A percentile compares a stretch with the other conserved stretches of the same genome.
Evolutionary conservation across 371 early-diverging fungal species (phyloP).

Genomic region (Smittium mucronatum): DNA sequence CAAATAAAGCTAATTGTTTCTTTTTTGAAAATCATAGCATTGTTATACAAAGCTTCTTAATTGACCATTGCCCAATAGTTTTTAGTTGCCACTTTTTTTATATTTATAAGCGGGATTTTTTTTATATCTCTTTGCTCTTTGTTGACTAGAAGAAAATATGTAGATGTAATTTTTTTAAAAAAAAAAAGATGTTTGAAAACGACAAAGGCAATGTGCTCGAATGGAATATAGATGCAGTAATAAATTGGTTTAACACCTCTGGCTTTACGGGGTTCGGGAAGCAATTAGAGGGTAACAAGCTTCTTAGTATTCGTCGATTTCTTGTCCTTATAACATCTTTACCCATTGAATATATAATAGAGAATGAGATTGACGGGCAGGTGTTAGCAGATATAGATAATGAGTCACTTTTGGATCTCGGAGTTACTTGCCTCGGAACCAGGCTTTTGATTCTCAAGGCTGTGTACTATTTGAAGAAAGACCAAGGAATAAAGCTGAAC

Average conservation of each 20-base stretch:
- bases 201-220: constrained; percentile 13
- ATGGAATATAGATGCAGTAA: constrained; percentile 23
- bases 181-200: background rate
- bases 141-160: too few species aligned
- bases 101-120: too few species aligned
- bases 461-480: constrained; percentile 64
- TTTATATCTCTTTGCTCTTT: too few species aligned
- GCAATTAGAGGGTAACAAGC: constrained; percentile 19
- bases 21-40: too few species aligned
- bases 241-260: constrained; percentile 32
- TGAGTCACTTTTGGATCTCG: constrained; percentile 74
- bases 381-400: constrained; percentile 80
- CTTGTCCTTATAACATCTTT: background rate
- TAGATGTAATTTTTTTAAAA: too few species aligned
- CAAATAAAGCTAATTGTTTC: too few species aligned
- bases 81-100: too few species aligned
- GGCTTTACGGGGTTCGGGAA: constrained; percentile 32
- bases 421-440: constrained; percentile 72
- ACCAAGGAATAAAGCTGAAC: constrained; percentile 65
- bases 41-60: too few species aligned
- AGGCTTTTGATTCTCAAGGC: constrained; percentile 72
- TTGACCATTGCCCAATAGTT: too few species aligned
- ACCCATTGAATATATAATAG: constrained; percentile 31
- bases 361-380: constrained; percentile 84
- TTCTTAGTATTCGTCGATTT: background rate